Evolutionary conservation across 2,329 filamentous ascomycete species (phyloP).

Genomic region (Colletotrichum paranaense): DNA sequence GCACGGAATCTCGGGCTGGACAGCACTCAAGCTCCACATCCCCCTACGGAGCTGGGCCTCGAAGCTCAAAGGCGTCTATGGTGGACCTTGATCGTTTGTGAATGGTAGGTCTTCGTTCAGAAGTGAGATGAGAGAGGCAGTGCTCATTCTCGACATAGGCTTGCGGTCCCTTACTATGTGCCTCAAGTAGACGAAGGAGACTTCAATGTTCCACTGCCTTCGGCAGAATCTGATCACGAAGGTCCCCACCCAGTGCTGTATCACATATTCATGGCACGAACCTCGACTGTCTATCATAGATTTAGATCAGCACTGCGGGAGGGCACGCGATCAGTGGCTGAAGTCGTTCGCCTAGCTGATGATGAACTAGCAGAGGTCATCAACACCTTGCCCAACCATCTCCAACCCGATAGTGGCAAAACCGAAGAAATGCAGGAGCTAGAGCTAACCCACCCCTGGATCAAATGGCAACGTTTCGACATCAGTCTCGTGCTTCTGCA

Average conservation of each 20-base stretch:
- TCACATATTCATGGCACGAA: conserved; percentile 33
- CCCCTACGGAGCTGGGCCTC: background rate
- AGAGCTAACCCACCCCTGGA: conserved; percentile 17
- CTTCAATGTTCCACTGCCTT: conserved; percentile 23
- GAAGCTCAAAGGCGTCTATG: conserved; percentile 25
- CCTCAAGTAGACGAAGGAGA: conserved; percentile 19
- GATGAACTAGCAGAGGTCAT: conserved; percentile 32
- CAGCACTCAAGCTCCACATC: background rate
- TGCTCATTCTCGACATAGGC: conserved; percentile 4
- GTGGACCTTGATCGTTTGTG: conserved; percentile 34
- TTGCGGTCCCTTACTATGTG: conserved; percentile 22
- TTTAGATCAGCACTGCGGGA: conserved; percentile 20
- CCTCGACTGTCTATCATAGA: conserved; percentile 23
- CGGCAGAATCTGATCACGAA: background rate
- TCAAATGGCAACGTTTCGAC: conserved; percentile 35
- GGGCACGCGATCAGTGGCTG: background rate
- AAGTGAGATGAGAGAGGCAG: background rate
- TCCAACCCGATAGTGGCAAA: conserved; percentile 21
- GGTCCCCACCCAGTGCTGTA: conserved; percentile 19
- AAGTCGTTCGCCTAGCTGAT: conserved; percentile 25
- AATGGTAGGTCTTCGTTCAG: conserved; percentile 11
- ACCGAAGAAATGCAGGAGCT: background rate
- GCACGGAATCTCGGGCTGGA: conserved; percentile 30
- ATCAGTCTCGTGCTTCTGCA: conserved; percentile 32
- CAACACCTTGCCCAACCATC: conserved; percentile 29